phyloP scores from a whole-genome alignment of 257 asterid genomes.

The Apocynum venetum region DNA sequence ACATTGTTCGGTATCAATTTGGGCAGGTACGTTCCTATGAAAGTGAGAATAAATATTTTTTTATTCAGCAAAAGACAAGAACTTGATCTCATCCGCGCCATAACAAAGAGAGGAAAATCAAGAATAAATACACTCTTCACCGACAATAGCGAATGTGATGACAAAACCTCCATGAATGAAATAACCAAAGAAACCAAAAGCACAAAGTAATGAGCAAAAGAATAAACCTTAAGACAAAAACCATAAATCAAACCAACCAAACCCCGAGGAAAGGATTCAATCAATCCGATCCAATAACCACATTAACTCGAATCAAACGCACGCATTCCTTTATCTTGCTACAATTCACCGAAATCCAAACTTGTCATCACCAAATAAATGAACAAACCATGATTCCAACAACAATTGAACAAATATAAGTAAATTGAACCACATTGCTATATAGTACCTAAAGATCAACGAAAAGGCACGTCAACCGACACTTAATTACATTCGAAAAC shows the following conservation, averaged over 20 bases:
- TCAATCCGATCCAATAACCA: slow-evolving; percentile 5
- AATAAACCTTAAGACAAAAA: neutral
- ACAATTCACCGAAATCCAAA: neutral
- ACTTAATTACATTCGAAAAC: neutral
- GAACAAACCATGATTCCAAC: neutral
- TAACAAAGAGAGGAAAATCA: neutral
- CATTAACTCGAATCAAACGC: neutral
- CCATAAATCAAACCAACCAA: neutral
- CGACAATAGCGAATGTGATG: neutral
- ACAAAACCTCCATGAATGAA: neutral
- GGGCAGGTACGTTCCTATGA: neutral
- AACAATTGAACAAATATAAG: neutral
- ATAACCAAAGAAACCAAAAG: neutral
- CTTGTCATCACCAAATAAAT: neutral
- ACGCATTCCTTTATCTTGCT: neutral
- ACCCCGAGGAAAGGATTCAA: neutral
- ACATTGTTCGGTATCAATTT: neutral
- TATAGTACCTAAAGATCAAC: neutral
- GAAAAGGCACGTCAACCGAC: neutral
- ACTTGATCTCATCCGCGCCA: neutral
- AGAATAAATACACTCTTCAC: neutral
- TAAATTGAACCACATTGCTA: slow-evolving; percentile 1
- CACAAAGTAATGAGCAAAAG: neutral
- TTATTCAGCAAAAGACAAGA: neutral
- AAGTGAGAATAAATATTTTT: neutral